These are phyloP conservation scores for Linanthus parryae DNA, from an alignment of 148 eudicot genomes.

Conservation along the genomic window DNA sequence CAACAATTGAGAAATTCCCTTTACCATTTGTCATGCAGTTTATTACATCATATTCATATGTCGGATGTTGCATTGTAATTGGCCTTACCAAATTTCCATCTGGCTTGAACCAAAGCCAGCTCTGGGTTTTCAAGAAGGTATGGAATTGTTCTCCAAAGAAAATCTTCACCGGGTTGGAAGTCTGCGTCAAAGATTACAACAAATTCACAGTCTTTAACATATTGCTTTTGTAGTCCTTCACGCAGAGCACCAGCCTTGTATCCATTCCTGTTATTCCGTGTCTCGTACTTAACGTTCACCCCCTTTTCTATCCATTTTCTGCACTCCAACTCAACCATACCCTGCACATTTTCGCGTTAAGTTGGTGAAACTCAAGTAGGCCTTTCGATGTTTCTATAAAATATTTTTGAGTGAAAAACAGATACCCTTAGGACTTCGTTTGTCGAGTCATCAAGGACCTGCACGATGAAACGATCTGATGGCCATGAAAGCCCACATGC, in stretches of 20 bases:
- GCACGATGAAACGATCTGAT: slow-evolving; percentile 9
- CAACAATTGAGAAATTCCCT: no score
- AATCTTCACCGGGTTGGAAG: slow-evolving; percentile 50
- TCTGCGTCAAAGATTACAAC: slow-evolving; percentile 55
- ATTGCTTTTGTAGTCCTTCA: slow-evolving; percentile 24
- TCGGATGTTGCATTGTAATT: neutral
- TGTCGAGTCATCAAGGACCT: slow-evolving; percentile 16
- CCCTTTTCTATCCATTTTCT: slow-evolving; percentile 9
- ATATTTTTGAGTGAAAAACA: neutral
- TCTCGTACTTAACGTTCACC: slow-evolving; percentile 12
- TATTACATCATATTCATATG: no score
- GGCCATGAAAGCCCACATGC: slow-evolving; percentile 15
- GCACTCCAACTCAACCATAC: slow-evolving; percentile 10
- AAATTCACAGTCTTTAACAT: slow-evolving; percentile 38
- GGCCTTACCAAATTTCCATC: slow-evolving; percentile 60
- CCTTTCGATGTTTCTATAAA: neutral
- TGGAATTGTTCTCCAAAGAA: slow-evolving; percentile 47
- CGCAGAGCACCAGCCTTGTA: slow-evolving; percentile 15
- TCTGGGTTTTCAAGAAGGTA: slow-evolving; percentile 48
- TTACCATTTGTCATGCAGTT: no score
- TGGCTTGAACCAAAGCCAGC: slow-evolving; percentile 52
- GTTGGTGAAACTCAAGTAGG: neutral
- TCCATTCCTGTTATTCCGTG: slow-evolving; percentile 9
- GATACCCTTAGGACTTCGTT: slow-evolving; percentile 10
- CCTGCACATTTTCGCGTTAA: slow-evolving; percentile 1